A percentile compares a stretch with the other conserved stretches of the same genome.
Conservation (phyloP, 2,329 filamentous ascomycete genomes). For the Aspergillus spinulosporus region DNA sequence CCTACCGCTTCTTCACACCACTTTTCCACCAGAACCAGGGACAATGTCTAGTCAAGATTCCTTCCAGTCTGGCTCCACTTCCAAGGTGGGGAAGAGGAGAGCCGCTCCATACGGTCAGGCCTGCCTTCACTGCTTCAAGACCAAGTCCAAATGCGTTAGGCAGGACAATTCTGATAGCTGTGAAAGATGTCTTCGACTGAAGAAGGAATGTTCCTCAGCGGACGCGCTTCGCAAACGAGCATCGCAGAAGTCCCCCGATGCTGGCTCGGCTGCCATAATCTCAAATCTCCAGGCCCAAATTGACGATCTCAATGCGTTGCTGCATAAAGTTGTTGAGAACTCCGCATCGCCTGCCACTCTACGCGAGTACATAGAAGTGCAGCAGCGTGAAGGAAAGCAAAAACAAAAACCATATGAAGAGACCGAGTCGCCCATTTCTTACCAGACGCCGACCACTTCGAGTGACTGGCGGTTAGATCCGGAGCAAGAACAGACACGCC, state of each 20-base stretch:
- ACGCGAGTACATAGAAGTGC: not conserved
- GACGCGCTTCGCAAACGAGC: constrained; percentile 3
- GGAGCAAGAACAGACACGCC: not conserved
- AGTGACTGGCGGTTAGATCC: not conserved
- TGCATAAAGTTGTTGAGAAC: not conserved
- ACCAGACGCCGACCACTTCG: not conserved
- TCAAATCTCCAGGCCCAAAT: constrained; percentile 1
- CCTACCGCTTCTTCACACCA: not conserved
- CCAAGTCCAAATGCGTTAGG: constrained; percentile 7
- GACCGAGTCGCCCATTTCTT: not conserved
- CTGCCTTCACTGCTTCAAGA: constrained; percentile 7
- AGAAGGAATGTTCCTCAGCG: constrained; percentile 2
- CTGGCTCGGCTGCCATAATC: not conserved
- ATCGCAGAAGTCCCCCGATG: not conserved
- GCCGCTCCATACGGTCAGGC: not conserved
- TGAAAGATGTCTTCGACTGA: constrained; percentile 1
- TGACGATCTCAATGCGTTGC: not conserved
- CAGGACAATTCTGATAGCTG: not conserved
- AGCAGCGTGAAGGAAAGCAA: not conserved
- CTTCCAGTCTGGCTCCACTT: not conserved
- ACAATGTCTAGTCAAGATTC: not conserved
- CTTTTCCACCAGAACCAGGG: not conserved
- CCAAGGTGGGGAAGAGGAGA: not conserved
- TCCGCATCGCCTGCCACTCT: not conserved
- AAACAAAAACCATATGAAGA: not conserved